These are phyloP conservation scores for Arthrinium phaeospermum DNA, from an alignment of 2,329 filamentous ascomycete species.

Conservation along the genomic window DNA sequence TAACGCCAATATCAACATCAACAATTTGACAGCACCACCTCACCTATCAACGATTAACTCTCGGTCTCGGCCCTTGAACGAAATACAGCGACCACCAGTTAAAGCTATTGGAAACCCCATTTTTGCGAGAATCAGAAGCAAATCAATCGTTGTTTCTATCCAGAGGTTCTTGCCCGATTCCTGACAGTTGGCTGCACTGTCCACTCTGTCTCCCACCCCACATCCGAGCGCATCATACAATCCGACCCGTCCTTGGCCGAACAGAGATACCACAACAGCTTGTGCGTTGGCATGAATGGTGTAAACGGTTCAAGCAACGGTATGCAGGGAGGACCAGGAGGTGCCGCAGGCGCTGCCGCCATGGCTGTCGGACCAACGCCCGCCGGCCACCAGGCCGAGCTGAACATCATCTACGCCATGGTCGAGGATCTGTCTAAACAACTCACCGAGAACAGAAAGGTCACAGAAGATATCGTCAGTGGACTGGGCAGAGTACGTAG, in stretches of 20 bases:
- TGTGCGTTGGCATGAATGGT: slow-evolving; percentile 19
- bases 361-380: slow-evolving; percentile 62
- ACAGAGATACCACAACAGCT: not conserved
- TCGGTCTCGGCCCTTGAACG: not conserved
- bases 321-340: slow-evolving; percentile 35
- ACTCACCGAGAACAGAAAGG: slow-evolving; percentile 64
- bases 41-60: not conserved
- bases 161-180: not conserved
- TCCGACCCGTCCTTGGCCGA: not conserved
- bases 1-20: slow-evolving; percentile 5
- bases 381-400: slow-evolving; percentile 71
- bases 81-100: not conserved
- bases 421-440: slow-evolving; percentile 70
- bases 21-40: not conserved
- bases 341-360: slow-evolving; percentile 42
- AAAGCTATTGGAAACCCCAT: not conserved
- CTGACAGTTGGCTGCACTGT: not conserved
- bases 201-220: not conserved
- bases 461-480: slow-evolving; percentile 68
- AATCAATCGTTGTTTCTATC: not conserved
- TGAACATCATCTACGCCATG: slow-evolving; percentile 72
- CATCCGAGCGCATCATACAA: not conserved
- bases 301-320: slow-evolving; percentile 26
- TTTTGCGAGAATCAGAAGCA: not conserved
- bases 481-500: slow-evolving; percentile 66